Percentiles rank a stretch among this genome's conserved stretches.
Evolutionary conservation across 106 monocot genomes (phyloP).

Genomic region (Dendrobium catenatum): DNA sequence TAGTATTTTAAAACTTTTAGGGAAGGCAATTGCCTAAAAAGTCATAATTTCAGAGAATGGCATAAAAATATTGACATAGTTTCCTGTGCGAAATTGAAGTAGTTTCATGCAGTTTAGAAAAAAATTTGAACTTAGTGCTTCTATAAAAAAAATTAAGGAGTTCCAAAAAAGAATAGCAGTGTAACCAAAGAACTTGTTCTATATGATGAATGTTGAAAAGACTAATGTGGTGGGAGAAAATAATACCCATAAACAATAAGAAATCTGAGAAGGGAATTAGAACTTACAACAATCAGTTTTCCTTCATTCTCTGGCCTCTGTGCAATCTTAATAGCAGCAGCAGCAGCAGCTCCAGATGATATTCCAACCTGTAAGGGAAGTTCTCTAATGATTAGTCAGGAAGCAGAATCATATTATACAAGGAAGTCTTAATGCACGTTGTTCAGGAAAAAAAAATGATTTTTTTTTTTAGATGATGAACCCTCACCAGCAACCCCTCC

Average conservation of each 20-base stretch:
- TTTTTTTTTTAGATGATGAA: neutral
- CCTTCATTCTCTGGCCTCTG: slow-evolving; percentile 73
- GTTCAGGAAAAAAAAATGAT: neutral
- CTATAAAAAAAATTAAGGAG: neutral
- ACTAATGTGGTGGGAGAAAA: neutral
- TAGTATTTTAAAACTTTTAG: too few relatives aligned
- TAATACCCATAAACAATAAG: neutral
- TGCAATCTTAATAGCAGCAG: slow-evolving; percentile 68
- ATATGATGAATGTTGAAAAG: neutral
- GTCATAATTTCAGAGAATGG: too few relatives aligned
- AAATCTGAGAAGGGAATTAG: neutral
- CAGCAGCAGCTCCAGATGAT: slow-evolving; percentile 86
- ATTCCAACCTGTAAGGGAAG: slow-evolving; percentile 58
- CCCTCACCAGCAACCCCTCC: slow-evolving; percentile 81
- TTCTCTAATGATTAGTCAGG: neutral
- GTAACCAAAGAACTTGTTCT: neutral
- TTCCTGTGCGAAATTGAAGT: neutral
- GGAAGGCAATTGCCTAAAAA: too few relatives aligned
- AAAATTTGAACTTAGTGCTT: neutral
- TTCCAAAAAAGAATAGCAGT: neutral
- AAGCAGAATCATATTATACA: neutral
- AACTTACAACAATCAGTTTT: slow-evolving; percentile 80
- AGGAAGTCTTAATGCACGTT: neutral
- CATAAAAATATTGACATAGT: too few relatives aligned
- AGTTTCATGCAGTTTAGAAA: neutral